Percentiles rank a stretch among this genome's conserved stretches.
Conservation (phyloP, 768 basidiomycete species). For the Russula compacta region DNA sequence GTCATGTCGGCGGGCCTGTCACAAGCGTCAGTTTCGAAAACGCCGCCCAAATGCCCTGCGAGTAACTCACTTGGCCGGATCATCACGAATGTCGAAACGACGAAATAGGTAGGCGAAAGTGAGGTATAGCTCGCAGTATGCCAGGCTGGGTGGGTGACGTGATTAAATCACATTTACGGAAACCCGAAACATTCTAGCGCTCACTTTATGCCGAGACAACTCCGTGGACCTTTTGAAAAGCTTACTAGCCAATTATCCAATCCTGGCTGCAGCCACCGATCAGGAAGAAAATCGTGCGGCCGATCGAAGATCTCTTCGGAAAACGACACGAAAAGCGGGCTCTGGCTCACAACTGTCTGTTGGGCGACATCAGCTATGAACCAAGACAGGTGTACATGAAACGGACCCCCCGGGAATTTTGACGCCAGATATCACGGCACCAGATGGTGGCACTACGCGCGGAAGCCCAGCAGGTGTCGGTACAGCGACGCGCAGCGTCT, state of each 20-base stretch:
- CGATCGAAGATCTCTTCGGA: slow-evolving; percentile 16
- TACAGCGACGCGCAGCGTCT: not conserved
- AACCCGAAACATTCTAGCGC: not conserved
- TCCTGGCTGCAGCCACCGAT: slow-evolving; percentile 15
- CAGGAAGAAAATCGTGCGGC: slow-evolving; percentile 16
- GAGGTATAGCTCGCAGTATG: slow-evolving; percentile 21
- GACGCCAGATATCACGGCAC: slow-evolving; percentile 5
- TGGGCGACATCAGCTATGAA: not conserved
- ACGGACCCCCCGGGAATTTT: slow-evolving; percentile 12
- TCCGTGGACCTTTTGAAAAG: slow-evolving; percentile 21
- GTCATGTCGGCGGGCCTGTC: slow-evolving; percentile 6
- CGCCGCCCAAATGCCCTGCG: not conserved
- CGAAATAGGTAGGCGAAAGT: slow-evolving; percentile 20
- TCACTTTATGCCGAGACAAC: slow-evolving; percentile 21
- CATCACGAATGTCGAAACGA: slow-evolving; percentile 18
- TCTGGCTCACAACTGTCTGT: slow-evolving; percentile 12
- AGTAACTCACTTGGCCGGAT: not conserved
- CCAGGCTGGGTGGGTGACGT: slow-evolving; percentile 6
- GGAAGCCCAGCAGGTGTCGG: slow-evolving; percentile 5
- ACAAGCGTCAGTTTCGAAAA: not conserved
- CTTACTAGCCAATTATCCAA: slow-evolving; percentile 16
- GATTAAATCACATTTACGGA: not conserved
- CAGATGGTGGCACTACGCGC: slow-evolving; percentile 6
- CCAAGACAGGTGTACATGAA: not conserved
- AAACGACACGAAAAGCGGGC: slow-evolving; percentile 9